Conservation (phyloP, 2,329 filamentous ascomycete genomes). For the Drechslerella coelobrocha region DNA sequence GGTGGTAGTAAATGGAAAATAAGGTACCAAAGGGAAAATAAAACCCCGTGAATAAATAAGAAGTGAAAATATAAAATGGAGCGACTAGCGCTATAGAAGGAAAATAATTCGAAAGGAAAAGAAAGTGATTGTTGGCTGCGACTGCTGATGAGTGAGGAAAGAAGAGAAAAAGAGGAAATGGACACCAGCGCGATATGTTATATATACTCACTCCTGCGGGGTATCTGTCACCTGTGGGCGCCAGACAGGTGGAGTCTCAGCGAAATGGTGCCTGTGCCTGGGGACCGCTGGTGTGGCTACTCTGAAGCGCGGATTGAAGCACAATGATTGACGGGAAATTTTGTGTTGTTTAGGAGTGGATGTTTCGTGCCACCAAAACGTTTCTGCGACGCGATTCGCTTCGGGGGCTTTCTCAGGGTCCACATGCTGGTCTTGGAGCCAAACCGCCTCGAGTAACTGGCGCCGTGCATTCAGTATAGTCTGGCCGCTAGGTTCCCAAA, state of each 20-base stretch:
- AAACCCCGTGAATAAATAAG: slow-evolving; percentile 2
- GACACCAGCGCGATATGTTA: slow-evolving; percentile 18
- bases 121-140: slow-evolving; percentile 40
- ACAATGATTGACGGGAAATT: slow-evolving; percentile 19
- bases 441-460: slow-evolving; percentile 7
- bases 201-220: slow-evolving; percentile 27
- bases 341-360: slow-evolving; percentile 42
- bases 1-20: slow-evolving; percentile 31
- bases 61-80: slow-evolving; percentile 43
- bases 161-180: slow-evolving; percentile 6
- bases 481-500: background rate
- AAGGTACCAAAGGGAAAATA: slow-evolving; percentile 1
- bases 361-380: slow-evolving; percentile 43
- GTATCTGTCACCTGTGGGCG: background rate
- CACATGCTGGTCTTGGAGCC: background rate
- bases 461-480: background rate
- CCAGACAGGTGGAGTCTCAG: background rate
- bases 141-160: slow-evolving; percentile 44
- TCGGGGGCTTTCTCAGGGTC: slow-evolving; percentile 27
- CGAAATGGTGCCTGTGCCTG: background rate
- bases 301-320: slow-evolving; percentile 43
- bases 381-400: slow-evolving; percentile 49
- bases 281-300: slow-evolving; percentile 24
- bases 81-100: slow-evolving; percentile 44
- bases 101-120: slow-evolving; percentile 34